phyloP scores from a whole-genome alignment of 140 eudicot genomes.

The Stevia rebaudiana region DNA sequence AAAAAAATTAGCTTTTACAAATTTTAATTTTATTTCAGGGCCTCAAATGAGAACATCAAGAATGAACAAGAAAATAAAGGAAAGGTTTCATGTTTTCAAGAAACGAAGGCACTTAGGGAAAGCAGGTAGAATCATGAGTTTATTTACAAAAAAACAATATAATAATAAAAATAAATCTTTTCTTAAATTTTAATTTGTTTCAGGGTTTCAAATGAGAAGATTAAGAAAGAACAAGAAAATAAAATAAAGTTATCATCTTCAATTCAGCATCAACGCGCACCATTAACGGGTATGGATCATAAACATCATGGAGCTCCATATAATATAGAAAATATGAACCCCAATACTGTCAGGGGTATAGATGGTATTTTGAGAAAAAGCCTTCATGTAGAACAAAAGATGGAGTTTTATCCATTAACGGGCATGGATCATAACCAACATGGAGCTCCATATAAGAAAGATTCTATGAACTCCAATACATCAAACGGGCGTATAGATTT shows the following conservation, averaged over 20 bases:
- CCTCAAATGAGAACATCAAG: conserved; percentile 27
- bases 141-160: too few relatives aligned
- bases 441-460: conserved; percentile 8
- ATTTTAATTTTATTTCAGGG: conserved; percentile 31
- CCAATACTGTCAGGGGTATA: not conserved
- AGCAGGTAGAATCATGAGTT: too few relatives aligned
- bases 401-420: not conserved
- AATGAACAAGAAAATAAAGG: conserved; percentile 8
- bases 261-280: conserved; percentile 1
- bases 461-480: not conserved
- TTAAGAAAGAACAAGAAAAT: too few relatives aligned
- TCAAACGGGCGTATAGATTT: not conserved
- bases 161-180: too few relatives aligned
- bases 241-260: conserved; percentile 7
- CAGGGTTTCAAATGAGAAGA: conserved; percentile 32
- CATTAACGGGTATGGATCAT: not conserved
- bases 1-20: not conserved
- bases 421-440: not conserved
- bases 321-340: conserved; percentile 8
- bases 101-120: too few relatives aligned
- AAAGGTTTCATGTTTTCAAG: too few relatives aligned
- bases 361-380: not conserved
- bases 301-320: not conserved
- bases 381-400: not conserved
- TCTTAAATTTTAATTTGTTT: too few relatives aligned